Evolutionary conservation across 2,329 filamentous ascomycete genomes (phyloP), one percentile per base, ranked within the genome.

Genomic region (Botrytis fabae): DNA sequence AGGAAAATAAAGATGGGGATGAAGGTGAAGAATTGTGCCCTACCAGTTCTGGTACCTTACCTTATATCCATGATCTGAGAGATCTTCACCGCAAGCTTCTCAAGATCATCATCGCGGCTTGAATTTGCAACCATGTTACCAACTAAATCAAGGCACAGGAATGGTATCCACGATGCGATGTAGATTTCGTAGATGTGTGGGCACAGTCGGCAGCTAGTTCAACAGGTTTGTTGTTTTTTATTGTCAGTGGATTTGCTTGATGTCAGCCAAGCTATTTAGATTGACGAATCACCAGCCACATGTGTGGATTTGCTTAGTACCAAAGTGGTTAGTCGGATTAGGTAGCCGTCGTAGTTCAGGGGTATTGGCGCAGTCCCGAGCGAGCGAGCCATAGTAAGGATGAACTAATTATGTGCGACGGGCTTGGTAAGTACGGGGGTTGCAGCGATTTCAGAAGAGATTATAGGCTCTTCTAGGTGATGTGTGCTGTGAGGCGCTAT

Each of bases 81-180:
- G 69, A 71, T 65, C 32, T 64, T 18, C 69, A 71, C 22, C 32
- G 22, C 59, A 54, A 22, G 40, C 2, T 6, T 62, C 60, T 2
- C 51, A 18, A 18, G 51, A 40, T 62, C 59, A 51, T 64, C 69
- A 8, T 71, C 3, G 38, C 63, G 69, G 42, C 28, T 57, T 32
- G 38, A 42, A 57, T 57, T 57, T 48, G 20, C 44, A 32, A 51
- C 25, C 25, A 16, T 16, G 22, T 35, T 25, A 40, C 38, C 42
- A 40, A 46, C 42, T 46, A 71, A 64, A 71, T 44, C 69, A 71
- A 71, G 69, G 69, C 69, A 70, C 69, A 32, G 16, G 28, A 71
- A 38, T 12, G 14, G 22, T 51, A 63, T 44, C 38, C 28, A 48
- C 20, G 32, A 42, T 46, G 38, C n/a, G n/a, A 57, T 57, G 51